These are phyloP conservation scores for Curvularia sp. DNA, from an alignment of 2,329 filamentous ascomycete genomes.

Conservation along the genomic window DNA sequence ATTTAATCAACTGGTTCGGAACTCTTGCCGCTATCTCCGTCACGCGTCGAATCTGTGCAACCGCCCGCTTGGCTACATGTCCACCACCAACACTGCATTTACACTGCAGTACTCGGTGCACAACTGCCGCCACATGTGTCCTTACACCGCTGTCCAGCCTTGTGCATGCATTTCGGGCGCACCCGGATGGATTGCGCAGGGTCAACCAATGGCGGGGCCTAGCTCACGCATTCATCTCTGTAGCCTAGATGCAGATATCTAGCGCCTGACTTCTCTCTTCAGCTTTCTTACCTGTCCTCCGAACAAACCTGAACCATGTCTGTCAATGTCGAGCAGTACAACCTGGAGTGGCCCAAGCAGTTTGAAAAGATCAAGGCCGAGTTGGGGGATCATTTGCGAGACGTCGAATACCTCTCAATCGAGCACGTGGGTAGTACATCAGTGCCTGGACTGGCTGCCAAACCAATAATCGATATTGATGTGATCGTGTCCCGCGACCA, in stretches of 20 bases:
- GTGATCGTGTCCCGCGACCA: conserved; percentile 39
- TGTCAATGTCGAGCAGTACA: conserved; percentile 36
- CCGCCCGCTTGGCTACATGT: conserved; percentile 15
- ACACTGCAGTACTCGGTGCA: not conserved
- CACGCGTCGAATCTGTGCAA: conserved; percentile 7
- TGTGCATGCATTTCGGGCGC: conserved; percentile 9
- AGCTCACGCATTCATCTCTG: conserved; percentile 14
- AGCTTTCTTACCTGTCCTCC: not conserved
- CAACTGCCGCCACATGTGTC: conserved; percentile 1
- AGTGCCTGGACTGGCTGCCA: conserved; percentile 44
- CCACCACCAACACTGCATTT: conserved; percentile 9
- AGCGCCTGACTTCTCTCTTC: not conserved
- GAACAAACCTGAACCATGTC: conserved; percentile 23
- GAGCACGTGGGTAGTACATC: conserved; percentile 52
- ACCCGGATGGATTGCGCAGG: conserved; percentile 4
- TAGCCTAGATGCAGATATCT: not conserved
- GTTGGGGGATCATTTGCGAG: conserved; percentile 26
- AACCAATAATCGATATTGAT: conserved; percentile 50
- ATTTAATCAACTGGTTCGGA: conserved; percentile 18
- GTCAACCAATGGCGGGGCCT: conserved; percentile 11
- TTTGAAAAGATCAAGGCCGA: conserved; percentile 31
- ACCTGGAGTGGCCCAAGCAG: conserved; percentile 37
- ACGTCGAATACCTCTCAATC: conserved; percentile 32
- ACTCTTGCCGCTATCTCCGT: conserved; percentile 17
- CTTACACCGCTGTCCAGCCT: conserved; percentile 6